Evolutionary conservation across 2,329 filamentous ascomycete species (phyloP), one percentile per base, ranked within the genome.

Genomic region (Boeremia exigua): DNA sequence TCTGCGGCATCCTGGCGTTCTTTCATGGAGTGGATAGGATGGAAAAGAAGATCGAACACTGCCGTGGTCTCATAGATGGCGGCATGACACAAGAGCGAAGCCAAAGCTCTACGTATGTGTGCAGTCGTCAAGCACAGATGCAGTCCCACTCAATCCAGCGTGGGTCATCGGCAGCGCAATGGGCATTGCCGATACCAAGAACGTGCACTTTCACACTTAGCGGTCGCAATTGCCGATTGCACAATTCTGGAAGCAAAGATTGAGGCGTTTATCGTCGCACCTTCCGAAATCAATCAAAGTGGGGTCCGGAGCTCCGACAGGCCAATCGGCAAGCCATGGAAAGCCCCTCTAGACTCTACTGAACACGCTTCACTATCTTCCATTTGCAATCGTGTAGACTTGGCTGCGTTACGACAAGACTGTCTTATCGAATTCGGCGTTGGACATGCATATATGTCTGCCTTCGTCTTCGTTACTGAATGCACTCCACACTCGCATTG

Each of bases 1-100:
- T 65, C 60, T 6, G 64, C 64, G 9, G 30, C 48, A 27, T 28
- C 19, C n/a, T 46, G 43, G 12, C 23, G 32, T 36, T 36, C 32
- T 14, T 37, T 37, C 43, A 46, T 46, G 30, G 14, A 6, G 8
- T 43, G 9, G 14, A 29, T 17, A 11, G 7, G 14, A 40, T 8
- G 15, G 28, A 5, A 9, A 38, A 4, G 19, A 12, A 3, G 9
- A 27, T 2, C n/a, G 11, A 40, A 23, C 19, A 23, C 19, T 23
- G 19, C 5, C 19, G 19, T 23, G 19, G 19, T 23, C 19, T 23
- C 19, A 23, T 23, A 23, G 19, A 23, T 23, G 19, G 19, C 19
- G 19, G 19, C 5, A 23, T 23, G 19, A 23, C 19, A 23, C 19
- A 23, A 23, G 3, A 23, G 19, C 19, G 19, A 30, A 30, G 29